Conservation (phyloP, 192 early-diverging fungal species). For the Borealophlyctis nickersoniae region DNA sequence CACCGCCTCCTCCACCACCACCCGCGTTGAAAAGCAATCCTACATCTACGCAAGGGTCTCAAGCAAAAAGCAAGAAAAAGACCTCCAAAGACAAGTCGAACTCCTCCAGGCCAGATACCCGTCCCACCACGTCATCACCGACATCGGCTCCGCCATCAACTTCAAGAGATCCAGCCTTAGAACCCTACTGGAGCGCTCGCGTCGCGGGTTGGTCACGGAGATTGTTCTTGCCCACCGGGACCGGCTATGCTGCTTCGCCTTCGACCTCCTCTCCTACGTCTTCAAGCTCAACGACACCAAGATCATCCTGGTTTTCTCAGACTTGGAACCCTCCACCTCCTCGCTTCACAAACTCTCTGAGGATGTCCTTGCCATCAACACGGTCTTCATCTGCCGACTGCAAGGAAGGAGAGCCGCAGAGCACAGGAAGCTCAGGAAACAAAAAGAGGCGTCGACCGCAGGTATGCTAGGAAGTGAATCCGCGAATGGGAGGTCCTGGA, state of each 20-base stretch:
- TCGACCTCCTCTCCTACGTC: slow-evolving; percentile 12
- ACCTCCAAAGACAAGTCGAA: background rate
- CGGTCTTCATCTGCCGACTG: background rate
- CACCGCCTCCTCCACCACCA: too few relatives aligned
- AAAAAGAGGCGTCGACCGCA: too few relatives aligned
- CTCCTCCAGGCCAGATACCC: background rate
- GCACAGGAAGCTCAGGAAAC: background rate
- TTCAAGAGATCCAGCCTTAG: slow-evolving; percentile 13
- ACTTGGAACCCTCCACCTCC: background rate
- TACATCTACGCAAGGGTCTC: background rate
- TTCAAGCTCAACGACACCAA: slow-evolving; percentile 6
- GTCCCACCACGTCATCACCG: background rate
- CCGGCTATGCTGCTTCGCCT: background rate
- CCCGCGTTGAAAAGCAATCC: too few relatives aligned
- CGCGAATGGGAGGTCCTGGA: too few relatives aligned
- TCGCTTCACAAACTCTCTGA: background rate
- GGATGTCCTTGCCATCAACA: background rate
- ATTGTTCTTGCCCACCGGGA: slow-evolving; percentile 21
- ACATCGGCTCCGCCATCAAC: slow-evolving; percentile 8
- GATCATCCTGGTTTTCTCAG: background rate
- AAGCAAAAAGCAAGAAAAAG: background rate
- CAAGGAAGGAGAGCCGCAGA: background rate
- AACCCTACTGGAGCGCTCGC: background rate
- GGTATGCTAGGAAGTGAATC: too few relatives aligned
- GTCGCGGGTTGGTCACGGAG: slow-evolving; percentile 15